Evolutionary conservation across 495 filamentous ascomycete species (phyloP).

Genomic region (Penicillium bialowiezense): DNA sequence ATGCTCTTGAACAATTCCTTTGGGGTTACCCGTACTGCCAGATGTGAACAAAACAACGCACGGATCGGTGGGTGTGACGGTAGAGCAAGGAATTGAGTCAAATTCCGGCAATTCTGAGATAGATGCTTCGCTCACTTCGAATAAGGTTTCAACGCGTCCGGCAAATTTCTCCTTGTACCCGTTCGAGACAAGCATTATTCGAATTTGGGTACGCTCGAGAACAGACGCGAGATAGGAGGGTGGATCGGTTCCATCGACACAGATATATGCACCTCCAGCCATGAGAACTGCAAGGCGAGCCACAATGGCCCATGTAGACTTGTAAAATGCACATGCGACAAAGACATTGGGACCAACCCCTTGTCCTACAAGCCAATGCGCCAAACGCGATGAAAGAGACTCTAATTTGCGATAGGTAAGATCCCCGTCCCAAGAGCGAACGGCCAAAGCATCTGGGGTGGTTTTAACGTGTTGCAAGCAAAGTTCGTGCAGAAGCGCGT

Average conservation of each 20-base stretch:
- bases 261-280: constrained; percentile 46
- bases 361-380: constrained; percentile 19
- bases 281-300: constrained; percentile 29
- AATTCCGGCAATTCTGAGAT: constrained; percentile 1
- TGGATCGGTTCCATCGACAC: constrained; percentile 50
- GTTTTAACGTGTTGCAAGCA: constrained; percentile 9
- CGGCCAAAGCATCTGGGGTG: constrained; percentile 14
- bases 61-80: constrained; percentile 13
- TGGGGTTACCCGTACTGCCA: constrained; percentile 44
- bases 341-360: constrained; percentile 23
- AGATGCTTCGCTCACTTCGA: constrained; percentile 14
- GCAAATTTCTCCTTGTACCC: constrained; percentile 11
- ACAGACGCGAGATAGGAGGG: constrained; percentile 20
- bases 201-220: constrained; percentile 13
- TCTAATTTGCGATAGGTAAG: constrained; percentile 33
- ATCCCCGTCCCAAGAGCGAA: constrained; percentile 31
- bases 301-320: constrained; percentile 32
- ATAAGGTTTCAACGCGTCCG: constrained; percentile 1
- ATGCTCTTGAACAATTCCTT: constrained; percentile 51
- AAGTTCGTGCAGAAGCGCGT: constrained; percentile 15
- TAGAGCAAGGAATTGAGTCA: neutral
- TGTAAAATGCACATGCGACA: constrained; percentile 29
- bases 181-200: constrained; percentile 15
- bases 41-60: constrained; percentile 42
- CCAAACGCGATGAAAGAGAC: constrained; percentile 16